Evolutionary conservation across 2,329 filamentous ascomycete genomes (phyloP), one percentile per base, ranked within the genome.

Genomic region (Phaeoacremonium minimum): DNA sequence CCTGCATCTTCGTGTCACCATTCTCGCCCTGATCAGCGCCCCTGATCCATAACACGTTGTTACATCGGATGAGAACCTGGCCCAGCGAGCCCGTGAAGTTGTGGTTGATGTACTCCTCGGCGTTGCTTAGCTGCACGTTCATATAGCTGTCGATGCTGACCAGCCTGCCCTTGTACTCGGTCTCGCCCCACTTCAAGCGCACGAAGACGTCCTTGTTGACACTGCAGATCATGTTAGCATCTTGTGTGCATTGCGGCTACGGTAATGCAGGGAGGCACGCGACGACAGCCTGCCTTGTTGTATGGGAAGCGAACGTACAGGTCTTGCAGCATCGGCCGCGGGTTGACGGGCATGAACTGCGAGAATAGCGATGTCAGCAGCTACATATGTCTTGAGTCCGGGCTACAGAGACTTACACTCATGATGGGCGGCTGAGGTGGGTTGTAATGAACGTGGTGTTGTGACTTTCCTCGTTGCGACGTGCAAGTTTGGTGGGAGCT

Each of bases 121-220:
- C 90, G 53, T 85, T 83, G 48, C 83, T 81, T 46, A 98, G 77
- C 68, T 97, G 89, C 46, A 98, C 82, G 71, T 98, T 98, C 91
- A 98, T 97, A 73, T 98, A 98, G 58, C 86, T 89, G 69, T 98
- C 93, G 57, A 95, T 87, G 53, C 85, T 91, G 57, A 95, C 41
- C 45, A 98, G 79, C 48, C 80, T 79, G 60, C 93, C 93, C 63
- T 91, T 94, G 77, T 98, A 98, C 64, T 98, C 93, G 42, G 88
- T 93, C 65, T 96, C 84, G 52, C 88, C 89, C 93, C 93, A 98
- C 77, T 98, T 98, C 47, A 98, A 77, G 53, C 90, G 87, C 46
- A 98, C 85, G 46, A 90, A 74, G 56, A 98, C 83, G 56, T 91
- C 80, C 63, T 94, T 86, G 71, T 94, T 86, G 66, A 98, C 85